phyloP scores from a whole-genome alignment of 2,329 filamentous ascomycete genomes.

The Arthroderma uncinatum region DNA sequence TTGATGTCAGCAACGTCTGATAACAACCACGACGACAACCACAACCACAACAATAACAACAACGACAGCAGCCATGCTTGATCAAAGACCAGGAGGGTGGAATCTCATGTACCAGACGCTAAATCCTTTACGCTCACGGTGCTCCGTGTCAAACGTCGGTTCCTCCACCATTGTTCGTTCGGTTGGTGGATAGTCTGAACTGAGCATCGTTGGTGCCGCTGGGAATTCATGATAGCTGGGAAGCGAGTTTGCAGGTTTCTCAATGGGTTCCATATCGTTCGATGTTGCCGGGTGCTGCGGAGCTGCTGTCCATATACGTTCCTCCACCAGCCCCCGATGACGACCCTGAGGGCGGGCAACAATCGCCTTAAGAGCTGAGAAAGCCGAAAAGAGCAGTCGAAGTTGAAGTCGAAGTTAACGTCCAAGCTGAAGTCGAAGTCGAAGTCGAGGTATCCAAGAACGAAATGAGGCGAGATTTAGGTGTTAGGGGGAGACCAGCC shows the following conservation, averaged over 20 bases:
- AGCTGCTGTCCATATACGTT: neutral
- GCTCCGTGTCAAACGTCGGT: slow-evolving; percentile 11
- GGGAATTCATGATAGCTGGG: slow-evolving; percentile 12
- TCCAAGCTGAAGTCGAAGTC: too few species aligned
- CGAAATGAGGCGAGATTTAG: too few species aligned
- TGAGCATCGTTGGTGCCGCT: slow-evolving; percentile 7
- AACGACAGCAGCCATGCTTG: neutral
- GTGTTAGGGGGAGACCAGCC: neutral
- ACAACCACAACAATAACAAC: neutral
- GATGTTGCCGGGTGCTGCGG: neutral
- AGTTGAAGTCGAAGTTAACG: neutral
- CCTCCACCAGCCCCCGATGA: neutral
- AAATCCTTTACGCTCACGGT: slow-evolving; percentile 12
- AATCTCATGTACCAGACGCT: slow-evolving; percentile 15
- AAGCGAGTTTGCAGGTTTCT: slow-evolving; percentile 7
- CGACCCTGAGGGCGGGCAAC: neutral
- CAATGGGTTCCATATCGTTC: slow-evolving; percentile 8
- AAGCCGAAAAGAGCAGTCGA: neutral
- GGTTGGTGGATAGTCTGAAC: slow-evolving; percentile 6
- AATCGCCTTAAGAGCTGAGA: neutral
- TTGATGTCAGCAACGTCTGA: neutral
- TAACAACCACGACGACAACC: neutral
- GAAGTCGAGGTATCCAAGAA: too few species aligned
- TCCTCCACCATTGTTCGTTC: slow-evolving; percentile 13
- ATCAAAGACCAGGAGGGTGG: neutral